phyloP scores from a whole-genome alignment of 1,284 basidiomycete species.

The Microbotryum scabiosae region DNA sequence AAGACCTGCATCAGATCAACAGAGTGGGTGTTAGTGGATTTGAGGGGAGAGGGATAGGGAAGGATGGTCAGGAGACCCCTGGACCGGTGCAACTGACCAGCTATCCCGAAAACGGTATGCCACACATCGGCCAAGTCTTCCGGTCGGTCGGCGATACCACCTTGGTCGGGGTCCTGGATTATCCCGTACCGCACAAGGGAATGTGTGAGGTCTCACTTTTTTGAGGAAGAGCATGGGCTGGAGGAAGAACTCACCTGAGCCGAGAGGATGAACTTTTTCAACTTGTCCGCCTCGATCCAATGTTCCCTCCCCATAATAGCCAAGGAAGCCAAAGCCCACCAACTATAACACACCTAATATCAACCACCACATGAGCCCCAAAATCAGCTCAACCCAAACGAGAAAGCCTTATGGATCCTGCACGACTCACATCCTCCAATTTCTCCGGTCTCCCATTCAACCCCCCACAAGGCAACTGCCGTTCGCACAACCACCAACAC shows the following conservation, averaged over 20 bases:
- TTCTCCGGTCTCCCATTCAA: slow-evolving; percentile 95
- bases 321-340: slow-evolving; percentile 87
- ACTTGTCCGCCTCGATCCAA: slow-evolving; percentile 86
- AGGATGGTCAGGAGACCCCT: not conserved
- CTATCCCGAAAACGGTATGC: slow-evolving; percentile 87
- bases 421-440: slow-evolving; percentile 72
- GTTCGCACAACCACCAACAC: slow-evolving; percentile 85
- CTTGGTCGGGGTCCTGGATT: slow-evolving; percentile 69
- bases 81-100: slow-evolving; percentile 50
- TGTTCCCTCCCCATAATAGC: slow-evolving; percentile 72
- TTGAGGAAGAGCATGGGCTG: not conserved
- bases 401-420: not conserved
- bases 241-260: slow-evolving; percentile 58
- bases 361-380: too few species aligned
- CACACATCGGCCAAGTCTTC: slow-evolving; percentile 94
- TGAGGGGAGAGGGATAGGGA: too few species aligned
- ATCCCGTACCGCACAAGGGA: not conserved
- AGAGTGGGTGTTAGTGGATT: too few species aligned
- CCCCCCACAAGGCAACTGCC: slow-evolving; percentile 86
- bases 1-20: slow-evolving; percentile 52
- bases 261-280: slow-evolving; percentile 72
- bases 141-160: slow-evolving; percentile 89
- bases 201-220: not conserved
- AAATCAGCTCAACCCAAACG: not conserved
- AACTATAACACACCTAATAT: slow-evolving; percentile 85